Evolutionary conservation across 2,329 filamentous ascomycete genomes (phyloP).

Genomic region (Atkinsonella hypoxylon): DNA sequence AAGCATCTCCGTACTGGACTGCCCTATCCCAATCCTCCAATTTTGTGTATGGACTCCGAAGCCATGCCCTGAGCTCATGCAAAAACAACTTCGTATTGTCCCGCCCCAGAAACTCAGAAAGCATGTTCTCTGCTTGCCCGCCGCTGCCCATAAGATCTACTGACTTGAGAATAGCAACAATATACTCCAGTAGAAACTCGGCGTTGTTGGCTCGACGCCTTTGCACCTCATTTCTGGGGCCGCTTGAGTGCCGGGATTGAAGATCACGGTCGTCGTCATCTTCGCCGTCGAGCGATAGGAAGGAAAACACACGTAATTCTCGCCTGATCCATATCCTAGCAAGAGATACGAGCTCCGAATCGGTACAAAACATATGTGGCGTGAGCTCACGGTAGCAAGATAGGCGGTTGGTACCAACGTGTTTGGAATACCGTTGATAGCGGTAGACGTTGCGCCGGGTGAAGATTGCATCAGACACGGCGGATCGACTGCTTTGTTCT

Average conservation of each 20-base stretch:
- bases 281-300: constrained; percentile 36
- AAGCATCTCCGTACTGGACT: constrained; percentile 51
- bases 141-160: constrained; percentile 69
- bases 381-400: constrained; percentile 67
- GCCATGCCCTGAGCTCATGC: constrained; percentile 73
- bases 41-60: constrained; percentile 65
- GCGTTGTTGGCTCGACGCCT: constrained; percentile 37
- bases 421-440: constrained; percentile 59
- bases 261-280: constrained; percentile 14
- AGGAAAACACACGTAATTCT: constrained; percentile 74
- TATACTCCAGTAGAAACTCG: constrained; percentile 78
- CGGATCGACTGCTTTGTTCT: constrained; percentile 1
- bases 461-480: constrained; percentile 10
- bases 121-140: constrained; percentile 67
- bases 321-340: constrained; percentile 73
- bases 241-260: neutral
- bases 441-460: constrained; percentile 63
- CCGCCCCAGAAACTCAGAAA: constrained; percentile 66
- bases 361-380: constrained; percentile 49
- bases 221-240: constrained; percentile 30
- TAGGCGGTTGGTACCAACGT: constrained; percentile 70
- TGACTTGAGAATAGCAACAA: constrained; percentile 70
- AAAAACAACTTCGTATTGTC: constrained; percentile 64
- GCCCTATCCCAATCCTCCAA: constrained; percentile 69
- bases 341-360: constrained; percentile 58